These are phyloP conservation scores for Carex parvula DNA, from an alignment of 176 grass and related monocot species.

Conservation along the genomic window DNA sequence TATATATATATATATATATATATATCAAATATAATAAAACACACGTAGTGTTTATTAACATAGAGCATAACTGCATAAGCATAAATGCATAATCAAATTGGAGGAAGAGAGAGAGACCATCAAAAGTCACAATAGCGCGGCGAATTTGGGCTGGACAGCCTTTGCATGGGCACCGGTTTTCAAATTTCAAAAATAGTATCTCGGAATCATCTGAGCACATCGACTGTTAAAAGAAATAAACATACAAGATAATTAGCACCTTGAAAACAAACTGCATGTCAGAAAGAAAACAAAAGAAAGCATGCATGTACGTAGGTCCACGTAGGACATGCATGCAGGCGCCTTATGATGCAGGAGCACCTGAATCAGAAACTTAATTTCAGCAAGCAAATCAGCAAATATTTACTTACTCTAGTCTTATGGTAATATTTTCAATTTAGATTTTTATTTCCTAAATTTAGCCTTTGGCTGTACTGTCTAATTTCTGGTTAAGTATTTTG, in stretches of 20 bases:
- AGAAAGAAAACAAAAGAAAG: neutral
- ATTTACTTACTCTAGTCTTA: too few relatives aligned
- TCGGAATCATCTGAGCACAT: constrained; percentile 22
- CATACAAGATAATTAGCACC: neutral
- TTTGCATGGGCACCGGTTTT: constrained; percentile 18
- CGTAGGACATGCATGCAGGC: neutral
- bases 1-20: too few relatives aligned
- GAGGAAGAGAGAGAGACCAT: constrained; percentile 10
- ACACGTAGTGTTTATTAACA: neutral
- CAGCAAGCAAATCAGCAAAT: too few relatives aligned
- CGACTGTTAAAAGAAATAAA: neutral
- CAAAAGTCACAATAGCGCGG: constrained; percentile 6
- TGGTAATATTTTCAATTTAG: too few relatives aligned
- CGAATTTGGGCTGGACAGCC: neutral
- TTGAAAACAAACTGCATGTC: neutral
- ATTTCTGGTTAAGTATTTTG: too few relatives aligned
- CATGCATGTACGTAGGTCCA: neutral
- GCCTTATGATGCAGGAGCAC: too few relatives aligned
- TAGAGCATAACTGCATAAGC: too few relatives aligned
- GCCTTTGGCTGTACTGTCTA: too few relatives aligned
- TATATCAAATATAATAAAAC: neutral
- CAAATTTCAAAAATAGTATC: constrained; percentile 14
- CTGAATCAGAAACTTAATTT: too few relatives aligned
- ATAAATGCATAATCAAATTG: neutral
- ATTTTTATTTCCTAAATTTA: too few relatives aligned